Conservation (phyloP, 2,329 filamentous ascomycete species). For the Cladosporium sp. region DNA sequence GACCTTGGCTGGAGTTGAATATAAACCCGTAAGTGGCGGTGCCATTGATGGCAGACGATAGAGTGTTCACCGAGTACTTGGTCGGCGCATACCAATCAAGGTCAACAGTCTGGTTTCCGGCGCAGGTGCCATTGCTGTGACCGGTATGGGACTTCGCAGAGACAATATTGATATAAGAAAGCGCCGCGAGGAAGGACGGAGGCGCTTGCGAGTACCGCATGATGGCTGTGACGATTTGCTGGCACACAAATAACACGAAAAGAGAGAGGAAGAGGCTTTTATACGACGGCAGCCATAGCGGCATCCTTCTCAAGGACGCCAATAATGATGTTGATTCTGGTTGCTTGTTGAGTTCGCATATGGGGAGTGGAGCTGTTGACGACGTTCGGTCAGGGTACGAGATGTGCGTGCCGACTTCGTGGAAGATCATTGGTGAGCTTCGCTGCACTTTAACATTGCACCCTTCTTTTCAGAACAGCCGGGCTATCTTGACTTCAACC, state of each 20-base stretch:
- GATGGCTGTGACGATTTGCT: slow-evolving; percentile 23
- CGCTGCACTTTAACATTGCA: no score
- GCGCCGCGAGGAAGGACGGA: slow-evolving; percentile 20
- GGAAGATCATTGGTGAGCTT: background rate
- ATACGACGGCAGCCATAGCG: slow-evolving; percentile 17
- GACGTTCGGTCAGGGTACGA: background rate
- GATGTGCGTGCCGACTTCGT: background rate
- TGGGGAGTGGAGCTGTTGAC: background rate
- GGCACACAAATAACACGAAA: slow-evolving; percentile 23
- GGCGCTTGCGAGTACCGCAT: slow-evolving; percentile 26
- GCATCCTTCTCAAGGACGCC: background rate
- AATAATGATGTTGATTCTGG: background rate
- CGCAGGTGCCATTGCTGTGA: slow-evolving; percentile 14
- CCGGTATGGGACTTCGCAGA: background rate
- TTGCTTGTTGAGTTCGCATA: background rate
- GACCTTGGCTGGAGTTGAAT: slow-evolving; percentile 57
- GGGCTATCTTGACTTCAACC: no score
- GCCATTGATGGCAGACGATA: slow-evolving; percentile 54
- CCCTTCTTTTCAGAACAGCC: no score
- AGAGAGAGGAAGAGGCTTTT: slow-evolving; percentile 23
- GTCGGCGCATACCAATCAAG: slow-evolving; percentile 57
- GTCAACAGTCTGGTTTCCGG: slow-evolving; percentile 30
- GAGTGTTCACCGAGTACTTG: slow-evolving; percentile 56
- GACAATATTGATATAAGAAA: slow-evolving; percentile 5
- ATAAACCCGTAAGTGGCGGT: slow-evolving; percentile 69